Evolutionary conservation across 2,329 filamentous ascomycete genomes (phyloP).

Genomic region (Talaromyces albobiverticillius): DNA sequence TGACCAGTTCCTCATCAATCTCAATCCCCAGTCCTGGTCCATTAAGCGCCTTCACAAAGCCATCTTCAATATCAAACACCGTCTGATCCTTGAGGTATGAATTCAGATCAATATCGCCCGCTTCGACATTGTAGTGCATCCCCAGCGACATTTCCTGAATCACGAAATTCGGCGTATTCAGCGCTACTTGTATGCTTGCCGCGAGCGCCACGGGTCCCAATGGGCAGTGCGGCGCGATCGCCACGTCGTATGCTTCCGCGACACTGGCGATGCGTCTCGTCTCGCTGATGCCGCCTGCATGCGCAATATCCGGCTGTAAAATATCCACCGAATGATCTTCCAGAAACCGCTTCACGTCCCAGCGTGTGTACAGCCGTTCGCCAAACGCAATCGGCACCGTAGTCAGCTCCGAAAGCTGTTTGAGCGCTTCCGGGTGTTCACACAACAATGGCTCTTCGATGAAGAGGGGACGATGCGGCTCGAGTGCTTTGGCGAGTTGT

Average conservation of each 20-base stretch:
- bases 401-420: conserved; percentile 56
- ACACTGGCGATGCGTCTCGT: conserved; percentile 66
- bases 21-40: conserved; percentile 68
- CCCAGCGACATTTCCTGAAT: conserved; percentile 78
- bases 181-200: conserved; percentile 66
- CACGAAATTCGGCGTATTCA: conserved; percentile 61
- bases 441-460: conserved; percentile 71
- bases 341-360: conserved; percentile 71
- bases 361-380: conserved; percentile 68
- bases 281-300: conserved; percentile 71
- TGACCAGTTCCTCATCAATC: conserved; percentile 66
- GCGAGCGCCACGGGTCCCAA: conserved; percentile 71
- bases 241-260: conserved; percentile 71
- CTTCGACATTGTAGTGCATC: conserved; percentile 71
- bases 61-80: conserved; percentile 65
- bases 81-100: conserved; percentile 64
- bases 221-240: conserved; percentile 71
- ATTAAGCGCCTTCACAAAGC: conserved; percentile 60
- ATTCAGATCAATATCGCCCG: conserved; percentile 61
- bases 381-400: conserved; percentile 68
- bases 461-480: conserved; percentile 69
- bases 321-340: conserved; percentile 68
- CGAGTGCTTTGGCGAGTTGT: conserved; percentile 65
- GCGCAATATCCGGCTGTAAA: conserved; percentile 69
- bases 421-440: conserved; percentile 66